phyloP scores from a whole-genome alignment of 177 flowering plant species.

The Vitis hybrid region DNA sequence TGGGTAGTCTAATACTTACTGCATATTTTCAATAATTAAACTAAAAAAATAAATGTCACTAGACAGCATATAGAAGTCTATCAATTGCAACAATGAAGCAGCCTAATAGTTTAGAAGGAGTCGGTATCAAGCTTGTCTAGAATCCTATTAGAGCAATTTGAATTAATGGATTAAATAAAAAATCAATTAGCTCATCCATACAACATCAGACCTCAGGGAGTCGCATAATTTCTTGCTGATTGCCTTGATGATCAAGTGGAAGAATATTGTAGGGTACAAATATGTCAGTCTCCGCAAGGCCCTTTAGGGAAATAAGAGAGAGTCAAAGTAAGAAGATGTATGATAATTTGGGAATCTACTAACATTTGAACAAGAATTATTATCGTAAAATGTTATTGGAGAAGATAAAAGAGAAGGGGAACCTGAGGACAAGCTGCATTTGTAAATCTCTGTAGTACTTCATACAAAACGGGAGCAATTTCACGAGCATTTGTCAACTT shows the following conservation, averaged over 20 bases:
- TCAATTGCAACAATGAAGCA: not conserved
- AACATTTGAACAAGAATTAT: not conserved
- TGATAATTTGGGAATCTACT: not conserved
- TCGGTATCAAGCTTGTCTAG: not conserved
- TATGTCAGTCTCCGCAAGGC: slow-evolving; percentile 44
- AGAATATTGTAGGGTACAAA: slow-evolving; percentile 80
- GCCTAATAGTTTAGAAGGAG: not conserved
- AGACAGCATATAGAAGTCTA: not conserved
- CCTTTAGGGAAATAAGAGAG: slow-evolving; percentile 27
- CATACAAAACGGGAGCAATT: slow-evolving; percentile 73
- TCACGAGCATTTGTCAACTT: slow-evolving; percentile 51
- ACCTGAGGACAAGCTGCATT: slow-evolving; percentile 67
- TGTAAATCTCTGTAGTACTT: slow-evolving; percentile 60
- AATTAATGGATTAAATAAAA: not conserved
- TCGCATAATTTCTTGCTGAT: slow-evolving; percentile 82
- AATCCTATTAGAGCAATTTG: not conserved
- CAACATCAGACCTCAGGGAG: slow-evolving; percentile 73
- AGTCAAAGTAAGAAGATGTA: not conserved
- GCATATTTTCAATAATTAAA: not conserved
- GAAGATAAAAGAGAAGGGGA: not conserved
- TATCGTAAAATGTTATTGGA: not conserved
- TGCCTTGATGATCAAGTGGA: slow-evolving; percentile 80
- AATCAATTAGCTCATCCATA: slow-evolving; percentile 7
- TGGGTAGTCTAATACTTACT: not conserved
- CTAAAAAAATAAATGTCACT: not conserved